Conservation (phyloP, 202 grass and related monocot species). For the Bolboschoenoplectus hybrid region DNA sequence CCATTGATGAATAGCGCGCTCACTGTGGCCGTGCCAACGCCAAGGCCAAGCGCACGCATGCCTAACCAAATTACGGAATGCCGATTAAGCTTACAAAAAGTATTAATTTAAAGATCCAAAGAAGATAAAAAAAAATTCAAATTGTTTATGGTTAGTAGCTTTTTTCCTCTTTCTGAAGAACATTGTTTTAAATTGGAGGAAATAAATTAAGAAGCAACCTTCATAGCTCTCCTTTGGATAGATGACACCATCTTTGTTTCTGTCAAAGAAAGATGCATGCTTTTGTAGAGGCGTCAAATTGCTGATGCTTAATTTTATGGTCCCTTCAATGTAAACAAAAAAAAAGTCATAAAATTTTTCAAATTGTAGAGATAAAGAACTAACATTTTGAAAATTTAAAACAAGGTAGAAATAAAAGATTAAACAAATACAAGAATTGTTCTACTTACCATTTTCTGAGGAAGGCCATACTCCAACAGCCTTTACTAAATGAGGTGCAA, state of each 20-base stretch:
- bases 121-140: background rate
- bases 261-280: slow-evolving; percentile 84
- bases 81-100: background rate
- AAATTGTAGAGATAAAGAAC: too few species aligned
- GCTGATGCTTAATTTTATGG: slow-evolving; percentile 23
- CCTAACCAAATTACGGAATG: slow-evolving; percentile 37
- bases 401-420: too few species aligned
- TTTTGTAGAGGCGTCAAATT: slow-evolving; percentile 70
- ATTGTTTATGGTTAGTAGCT: too few species aligned
- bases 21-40: slow-evolving; percentile 40
- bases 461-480: too few species aligned
- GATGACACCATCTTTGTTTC: slow-evolving; percentile 83
- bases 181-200: background rate
- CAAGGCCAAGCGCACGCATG: slow-evolving; percentile 58
- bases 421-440: too few species aligned
- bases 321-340: background rate
- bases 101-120: background rate
- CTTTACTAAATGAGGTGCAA: too few species aligned
- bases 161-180: too few species aligned
- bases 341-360: background rate
- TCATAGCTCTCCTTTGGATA: slow-evolving; percentile 63
- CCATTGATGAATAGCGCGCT: slow-evolving; percentile 63
- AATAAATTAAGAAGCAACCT: slow-evolving; percentile 45
- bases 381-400: too few species aligned
- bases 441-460: too few species aligned